Evolutionary conservation across 257 asterid species (phyloP), one percentile per base, ranked within the genome.

Genomic region (Solanum rostratum): DNA sequence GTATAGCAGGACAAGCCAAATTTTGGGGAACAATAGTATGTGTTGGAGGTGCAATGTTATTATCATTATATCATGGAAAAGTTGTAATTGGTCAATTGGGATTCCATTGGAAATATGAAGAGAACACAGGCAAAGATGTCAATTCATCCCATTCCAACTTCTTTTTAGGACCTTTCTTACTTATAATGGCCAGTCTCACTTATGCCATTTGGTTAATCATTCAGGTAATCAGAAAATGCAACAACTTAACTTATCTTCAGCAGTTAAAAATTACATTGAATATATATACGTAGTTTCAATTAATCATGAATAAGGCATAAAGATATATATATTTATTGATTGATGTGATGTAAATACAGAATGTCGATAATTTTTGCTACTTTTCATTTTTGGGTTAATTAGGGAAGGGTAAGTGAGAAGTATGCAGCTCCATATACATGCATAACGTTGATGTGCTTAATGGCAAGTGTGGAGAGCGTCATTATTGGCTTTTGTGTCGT

Each of bases 191-290:
- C 71, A 89, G 98, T 24, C 83, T 95, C 86, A 87, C 98, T 43
- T 95, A 97, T 97, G 98, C 98, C 8, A 79, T 92, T 14, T 95
- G 98, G 98, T 71, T 95, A 43, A 92, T 92, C 63, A 88, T 95
- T 88, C 98, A 93, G 87, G 98, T 94, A 57, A 6, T 1, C 93
- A 53, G 39, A 12, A 49, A 50, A 50, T 50, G 54, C 18, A 13
- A 14, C 2, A 3, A 50, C 54, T 46, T 46, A 46, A 3, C 11
- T 46, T 10, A 46, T 10, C 15, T 46, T 10, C 11, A 10, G 15
- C 52, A 10, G 14, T 46, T 46, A 46, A 11, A 46, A 46, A 10
- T 10, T 46, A 10, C 52, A 15, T 46, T 10, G 6, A 13, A 50
- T 3, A 41, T 41, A 41, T 8, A 41, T 41, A 41, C n/a, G n/a